These are phyloP conservation scores for Clonostachys sp. DNA, from an alignment of 2,329 filamentous ascomycete genomes.

Conservation along the genomic window DNA sequence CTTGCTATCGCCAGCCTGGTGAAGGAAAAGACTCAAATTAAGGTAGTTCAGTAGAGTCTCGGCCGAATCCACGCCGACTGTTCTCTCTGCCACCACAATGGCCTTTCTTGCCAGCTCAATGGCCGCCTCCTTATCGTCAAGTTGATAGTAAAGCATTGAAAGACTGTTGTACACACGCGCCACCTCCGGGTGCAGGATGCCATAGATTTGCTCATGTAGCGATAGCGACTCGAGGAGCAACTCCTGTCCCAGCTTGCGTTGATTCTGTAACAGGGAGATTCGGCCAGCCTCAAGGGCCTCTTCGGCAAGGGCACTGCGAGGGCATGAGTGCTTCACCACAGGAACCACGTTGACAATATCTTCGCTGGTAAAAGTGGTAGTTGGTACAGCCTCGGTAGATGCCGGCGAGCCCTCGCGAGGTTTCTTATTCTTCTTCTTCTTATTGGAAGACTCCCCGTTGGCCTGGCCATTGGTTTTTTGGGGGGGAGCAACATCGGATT, in stretches of 20 bases:
- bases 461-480: slow-evolving; percentile 30
- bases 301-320: slow-evolving; percentile 85
- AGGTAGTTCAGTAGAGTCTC: slow-evolving; percentile 95
- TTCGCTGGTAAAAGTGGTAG: slow-evolving; percentile 64
- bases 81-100: slow-evolving; percentile 92
- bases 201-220: slow-evolving; percentile 97
- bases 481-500: slow-evolving; percentile 17
- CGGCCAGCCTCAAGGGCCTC: slow-evolving; percentile 94
- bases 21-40: slow-evolving; percentile 90
- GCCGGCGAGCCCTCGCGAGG: slow-evolving; percentile 48
- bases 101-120: slow-evolving; percentile 95
- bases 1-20: slow-evolving; percentile 86
- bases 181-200: slow-evolving; percentile 93
- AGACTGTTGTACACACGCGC: slow-evolving; percentile 92
- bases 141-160: slow-evolving; percentile 92
- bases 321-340: slow-evolving; percentile 88
- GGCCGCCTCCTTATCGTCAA: slow-evolving; percentile 96
- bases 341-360: slow-evolving; percentile 93
- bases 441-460: slow-evolving; percentile 28
- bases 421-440: slow-evolving; percentile 57
- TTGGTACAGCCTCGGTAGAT: slow-evolving; percentile 26
- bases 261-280: slow-evolving; percentile 91
- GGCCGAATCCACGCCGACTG: slow-evolving; percentile 85
- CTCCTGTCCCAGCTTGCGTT: slow-evolving; percentile 94
- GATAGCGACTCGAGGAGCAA: slow-evolving; percentile 93